Base-by-base conservation (phyloP, 1,284 basidiomycete genomes). In the Apiotrichum sp. region DNA sequence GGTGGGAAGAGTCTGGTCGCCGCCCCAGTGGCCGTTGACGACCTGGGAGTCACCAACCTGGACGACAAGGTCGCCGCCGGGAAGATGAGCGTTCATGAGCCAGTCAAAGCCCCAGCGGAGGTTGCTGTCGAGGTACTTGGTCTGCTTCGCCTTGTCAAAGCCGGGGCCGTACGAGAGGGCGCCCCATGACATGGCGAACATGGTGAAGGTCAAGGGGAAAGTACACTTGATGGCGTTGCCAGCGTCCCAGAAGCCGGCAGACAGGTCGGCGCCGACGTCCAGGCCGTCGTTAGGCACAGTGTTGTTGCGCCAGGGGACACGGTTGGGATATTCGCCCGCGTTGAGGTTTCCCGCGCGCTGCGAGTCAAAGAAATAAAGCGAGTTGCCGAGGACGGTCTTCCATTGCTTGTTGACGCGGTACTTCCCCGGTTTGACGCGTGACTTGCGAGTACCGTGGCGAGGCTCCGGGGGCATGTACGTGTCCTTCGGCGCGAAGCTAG, bases 21-120 rank as follows among this genome's bases (percentile, higher is more conserved):
- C 89, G 52, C 92, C 89, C 73, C 73, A 75, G 55, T 93, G 95
- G 4, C 80, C 79, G 64, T 89, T 83, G 71, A 92, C 88, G 33
- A 82, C 65, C 48, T 81, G 68, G 80, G 84, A 79, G 55, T 83
- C 78, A 34, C 82, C 88, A 39, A 95, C 83, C 71, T 88, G 85
- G 39, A 93, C 87, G 64, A 83, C 88, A 39, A 96, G 80, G 0
- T 84, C 86, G 57, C 83, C 80, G 32, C 84, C 78, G 13, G 82
- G 77, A 1, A 90, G 85, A 73, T 93, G 89, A 4, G 89, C 90
- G 86, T 89, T 89, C 50, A 92, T 87, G 47, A 93, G 77, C 89
- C 90, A 95, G 73, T 92, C 88, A 45, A 92, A 81, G 33, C 90
- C 87, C 88, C 89, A 93, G 59, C 91, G 83, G 43, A 92, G 75